A percentile compares a stretch with the other conserved stretches of the same genome.
Conservation (phyloP, 768 basidiomycete species). For the Kwoniella sp. region DNA sequence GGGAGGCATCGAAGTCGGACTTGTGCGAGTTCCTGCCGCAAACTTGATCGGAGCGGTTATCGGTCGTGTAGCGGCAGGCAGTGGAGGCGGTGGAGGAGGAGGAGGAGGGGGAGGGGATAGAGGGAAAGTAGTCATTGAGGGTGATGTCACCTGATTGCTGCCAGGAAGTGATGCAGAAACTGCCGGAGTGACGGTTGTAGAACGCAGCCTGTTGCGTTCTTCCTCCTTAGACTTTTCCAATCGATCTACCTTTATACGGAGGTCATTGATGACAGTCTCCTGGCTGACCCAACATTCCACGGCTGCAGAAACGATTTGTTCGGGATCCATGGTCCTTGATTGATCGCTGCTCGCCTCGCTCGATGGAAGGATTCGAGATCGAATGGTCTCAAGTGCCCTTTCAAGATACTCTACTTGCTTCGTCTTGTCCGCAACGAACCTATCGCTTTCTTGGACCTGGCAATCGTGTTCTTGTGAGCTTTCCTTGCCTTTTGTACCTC, state of each 20-base stretch:
- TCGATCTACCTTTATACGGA: slow-evolving; percentile 54
- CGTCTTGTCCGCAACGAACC: neutral
- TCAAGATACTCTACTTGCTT: slow-evolving; percentile 78
- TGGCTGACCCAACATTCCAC: slow-evolving; percentile 71
- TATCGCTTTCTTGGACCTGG: slow-evolving; percentile 1
- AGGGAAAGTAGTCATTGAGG: slow-evolving; percentile 10
- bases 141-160: neutral
- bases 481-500: neutral
- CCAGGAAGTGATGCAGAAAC: no score
- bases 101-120: slow-evolving; percentile 24
- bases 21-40: no score
- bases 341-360: neutral
- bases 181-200: no score
- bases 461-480: neutral
- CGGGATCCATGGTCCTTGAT: neutral
- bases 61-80: slow-evolving; percentile 43
- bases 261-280: slow-evolving; percentile 66
- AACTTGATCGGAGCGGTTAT: neutral
- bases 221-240: slow-evolving; percentile 60
- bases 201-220: neutral
- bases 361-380: slow-evolving; percentile 67
- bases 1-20: neutral
- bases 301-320: slow-evolving; percentile 66
- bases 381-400: slow-evolving; percentile 83
- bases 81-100: slow-evolving; percentile 33